Percentiles rank a stretch among this genome's conserved stretches.
phyloP scores from a whole-genome alignment of 2,329 filamentous ascomycete genomes.

The Trichocomaceae sp. region DNA sequence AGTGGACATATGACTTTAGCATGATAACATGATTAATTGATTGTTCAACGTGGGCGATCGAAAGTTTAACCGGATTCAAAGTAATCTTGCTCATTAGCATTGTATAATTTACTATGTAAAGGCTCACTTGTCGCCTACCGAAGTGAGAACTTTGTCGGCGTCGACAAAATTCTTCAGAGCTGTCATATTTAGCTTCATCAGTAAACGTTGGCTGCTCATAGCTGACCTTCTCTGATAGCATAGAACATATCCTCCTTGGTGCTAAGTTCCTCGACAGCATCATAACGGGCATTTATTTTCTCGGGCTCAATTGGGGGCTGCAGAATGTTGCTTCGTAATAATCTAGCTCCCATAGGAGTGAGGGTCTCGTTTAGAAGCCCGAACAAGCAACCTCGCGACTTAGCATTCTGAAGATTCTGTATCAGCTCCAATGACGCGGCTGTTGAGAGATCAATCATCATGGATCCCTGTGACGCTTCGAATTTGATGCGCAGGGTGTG shows the following conservation, averaged over 20 bases:
- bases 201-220: no score
- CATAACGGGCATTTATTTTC: slow-evolving; percentile 66
- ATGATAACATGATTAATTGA: slow-evolving; percentile 81
- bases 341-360: slow-evolving; percentile 81
- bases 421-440: slow-evolving; percentile 83
- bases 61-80: slow-evolving; percentile 60
- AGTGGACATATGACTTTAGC: slow-evolving; percentile 72
- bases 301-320: slow-evolving; percentile 72
- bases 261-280: slow-evolving; percentile 75
- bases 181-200: slow-evolving; percentile 24
- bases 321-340: slow-evolving; percentile 77
- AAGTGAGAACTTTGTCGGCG: slow-evolving; percentile 70
- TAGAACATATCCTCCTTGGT: slow-evolving; percentile 80
- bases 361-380: slow-evolving; percentile 76
- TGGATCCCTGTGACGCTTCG: slow-evolving; percentile 79
- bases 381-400: slow-evolving; percentile 75
- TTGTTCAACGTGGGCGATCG: slow-evolving; percentile 65
- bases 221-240: slow-evolving; percentile 60
- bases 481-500: slow-evolving; percentile 82
- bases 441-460: slow-evolving; percentile 91
- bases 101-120: neutral
- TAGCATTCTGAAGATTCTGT: slow-evolving; percentile 71
- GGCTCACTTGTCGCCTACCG: slow-evolving; percentile 42
- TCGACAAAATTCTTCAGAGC: slow-evolving; percentile 71
- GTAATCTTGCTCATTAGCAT: slow-evolving; percentile 55